Percentiles rank a stretch among this genome's conserved stretches.
Conservation (phyloP, 192 early-diverging fungal species). For the Oehlia diaphana region DNA sequence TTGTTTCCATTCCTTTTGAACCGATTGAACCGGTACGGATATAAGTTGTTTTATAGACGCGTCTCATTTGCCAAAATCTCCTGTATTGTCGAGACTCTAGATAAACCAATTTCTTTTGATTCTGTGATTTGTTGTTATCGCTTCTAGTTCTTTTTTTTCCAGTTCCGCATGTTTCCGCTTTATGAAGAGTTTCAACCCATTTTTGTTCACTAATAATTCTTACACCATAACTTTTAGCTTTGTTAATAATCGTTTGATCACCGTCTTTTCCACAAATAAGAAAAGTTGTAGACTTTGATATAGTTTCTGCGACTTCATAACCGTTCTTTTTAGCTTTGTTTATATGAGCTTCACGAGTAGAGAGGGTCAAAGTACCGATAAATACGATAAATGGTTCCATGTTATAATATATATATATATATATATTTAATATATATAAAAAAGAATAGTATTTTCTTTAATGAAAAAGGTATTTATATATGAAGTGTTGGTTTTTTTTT, state of each 20-base stretch:
- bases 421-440: background rate
- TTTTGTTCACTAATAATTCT: slow-evolving; percentile 7
- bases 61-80: slow-evolving; percentile 9
- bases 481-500: too few relatives aligned
- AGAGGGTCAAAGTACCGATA: background rate
- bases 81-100: background rate
- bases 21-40: background rate
- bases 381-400: background rate
- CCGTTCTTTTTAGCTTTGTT: background rate
- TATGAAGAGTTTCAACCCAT: background rate
- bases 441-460: background rate
- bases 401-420: background rate
- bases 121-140: background rate
- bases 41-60: background rate
- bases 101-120: background rate
- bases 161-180: background rate
- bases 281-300: background rate
- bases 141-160: background rate
- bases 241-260: background rate
- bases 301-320: background rate
- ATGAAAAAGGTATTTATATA: too few relatives aligned
- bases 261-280: background rate
- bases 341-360: background rate
- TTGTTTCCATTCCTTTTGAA: background rate
- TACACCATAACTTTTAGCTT: background rate